Evolutionary conservation across 2,329 filamentous ascomycete genomes (phyloP).

Genomic region (Neofusicoccum sp.): DNA sequence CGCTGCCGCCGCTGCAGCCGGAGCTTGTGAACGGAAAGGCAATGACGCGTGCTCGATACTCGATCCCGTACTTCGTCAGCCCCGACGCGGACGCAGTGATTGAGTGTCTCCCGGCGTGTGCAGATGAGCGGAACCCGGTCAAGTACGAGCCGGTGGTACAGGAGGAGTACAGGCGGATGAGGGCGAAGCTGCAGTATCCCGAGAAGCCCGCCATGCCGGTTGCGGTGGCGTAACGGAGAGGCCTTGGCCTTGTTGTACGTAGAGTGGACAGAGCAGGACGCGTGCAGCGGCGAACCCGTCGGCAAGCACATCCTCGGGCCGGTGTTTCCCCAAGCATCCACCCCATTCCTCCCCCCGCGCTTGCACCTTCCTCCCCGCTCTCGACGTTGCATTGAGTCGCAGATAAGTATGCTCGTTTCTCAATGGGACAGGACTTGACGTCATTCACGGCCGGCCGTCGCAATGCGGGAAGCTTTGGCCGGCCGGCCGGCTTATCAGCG

Average conservation of each 20-base stretch:
- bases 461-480: not conserved
- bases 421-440: not conserved
- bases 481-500: not conserved
- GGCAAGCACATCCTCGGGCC: not conserved
- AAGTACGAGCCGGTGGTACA: constrained; percentile 17
- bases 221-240: not conserved
- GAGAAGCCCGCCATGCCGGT: not conserved
- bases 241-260: not conserved
- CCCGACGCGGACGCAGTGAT: constrained; percentile 52
- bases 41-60: constrained; percentile 54
- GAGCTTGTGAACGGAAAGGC: constrained; percentile 31
- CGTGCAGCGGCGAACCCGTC: not conserved
- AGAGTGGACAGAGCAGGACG: not conserved
- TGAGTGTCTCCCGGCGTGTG: constrained; percentile 30
- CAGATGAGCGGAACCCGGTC: constrained; percentile 2
- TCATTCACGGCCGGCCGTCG: not conserved
- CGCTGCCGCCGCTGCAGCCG: not conserved
- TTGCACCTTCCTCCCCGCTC: not conserved
- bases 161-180: constrained; percentile 16
- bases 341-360: not conserved
- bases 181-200: constrained; percentile 17
- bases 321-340: not conserved
- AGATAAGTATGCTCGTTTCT: not conserved
- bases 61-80: constrained; percentile 60
- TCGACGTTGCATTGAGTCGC: not conserved